A percentile compares a stretch with the other conserved stretches of the same genome.
Evolutionary conservation across 805 yeast species (phyloP).

Genomic region (Teunomyces tritomae): DNA sequence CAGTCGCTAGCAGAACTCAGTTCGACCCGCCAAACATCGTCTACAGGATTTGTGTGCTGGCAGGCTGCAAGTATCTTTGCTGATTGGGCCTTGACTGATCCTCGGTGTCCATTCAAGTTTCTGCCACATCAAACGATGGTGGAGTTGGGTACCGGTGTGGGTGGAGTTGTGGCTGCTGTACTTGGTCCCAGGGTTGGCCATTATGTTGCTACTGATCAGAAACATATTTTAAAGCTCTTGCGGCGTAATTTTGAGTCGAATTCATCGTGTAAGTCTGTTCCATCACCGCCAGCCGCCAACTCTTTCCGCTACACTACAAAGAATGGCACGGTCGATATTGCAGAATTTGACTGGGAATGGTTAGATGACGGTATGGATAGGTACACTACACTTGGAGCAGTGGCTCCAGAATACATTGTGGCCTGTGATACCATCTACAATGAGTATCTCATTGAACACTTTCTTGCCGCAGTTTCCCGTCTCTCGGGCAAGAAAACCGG

Average conservation of each 20-base stretch:
- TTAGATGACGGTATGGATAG: slow-evolving; percentile 31
- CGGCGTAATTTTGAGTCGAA: slow-evolving; percentile 37
- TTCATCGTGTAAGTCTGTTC: slow-evolving; percentile 6
- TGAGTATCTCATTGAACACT: slow-evolving; percentile 51
- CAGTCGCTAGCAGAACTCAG: slow-evolving; percentile 35
- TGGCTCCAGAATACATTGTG: slow-evolving; percentile 45
- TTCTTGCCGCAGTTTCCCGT: slow-evolving; percentile 41
- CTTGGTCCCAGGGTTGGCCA: slow-evolving; percentile 30
- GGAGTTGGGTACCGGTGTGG: slow-evolving; percentile 64
- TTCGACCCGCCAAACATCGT: slow-evolving; percentile 33
- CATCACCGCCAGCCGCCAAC: no score
- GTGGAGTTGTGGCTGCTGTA: slow-evolving; percentile 47
- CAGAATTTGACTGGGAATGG: slow-evolving; percentile 64
- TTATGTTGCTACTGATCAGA: slow-evolving; percentile 60
- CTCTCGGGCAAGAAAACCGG: slow-evolving; percentile 35
- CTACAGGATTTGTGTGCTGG: slow-evolving; percentile 71
- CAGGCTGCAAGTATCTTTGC: slow-evolving; percentile 45
- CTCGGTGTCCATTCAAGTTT: slow-evolving; percentile 23
- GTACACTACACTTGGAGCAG: slow-evolving; percentile 11
- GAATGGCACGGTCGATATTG: slow-evolving; percentile 34
- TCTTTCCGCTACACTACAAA: slow-evolving; percentile 6
- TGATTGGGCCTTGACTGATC: slow-evolving; percentile 48
- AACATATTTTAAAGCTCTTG: slow-evolving; percentile 49
- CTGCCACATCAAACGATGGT: slow-evolving; percentile 27
- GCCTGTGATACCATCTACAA: slow-evolving; percentile 70